These are phyloP conservation scores for Akanthomyces dipterigenus DNA, from an alignment of 2,329 filamentous ascomycete species.

Conservation along the genomic window DNA sequence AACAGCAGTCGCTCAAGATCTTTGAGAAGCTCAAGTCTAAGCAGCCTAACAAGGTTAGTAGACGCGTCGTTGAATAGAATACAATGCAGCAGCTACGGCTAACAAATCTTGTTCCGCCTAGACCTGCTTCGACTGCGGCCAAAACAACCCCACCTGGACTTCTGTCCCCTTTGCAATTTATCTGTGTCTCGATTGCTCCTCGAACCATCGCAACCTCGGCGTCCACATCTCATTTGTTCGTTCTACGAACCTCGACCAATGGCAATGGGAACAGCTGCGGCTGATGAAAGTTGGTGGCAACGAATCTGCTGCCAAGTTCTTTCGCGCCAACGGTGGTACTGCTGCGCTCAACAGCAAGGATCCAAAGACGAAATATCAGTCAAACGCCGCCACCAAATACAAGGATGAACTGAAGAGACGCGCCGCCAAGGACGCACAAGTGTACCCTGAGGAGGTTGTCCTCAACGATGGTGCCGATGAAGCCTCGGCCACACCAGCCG, in stretches of 20 bases:
- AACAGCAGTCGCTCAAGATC: slow-evolving; percentile 92
- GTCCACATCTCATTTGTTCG: slow-evolving; percentile 99
- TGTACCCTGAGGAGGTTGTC: slow-evolving; percentile 84
- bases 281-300: slow-evolving; percentile 98
- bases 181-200: slow-evolving; percentile 94
- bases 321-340: slow-evolving; percentile 91
- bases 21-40: slow-evolving; percentile 97
- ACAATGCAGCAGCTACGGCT: neutral
- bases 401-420: slow-evolving; percentile 92
- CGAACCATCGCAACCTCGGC: slow-evolving; percentile 93
- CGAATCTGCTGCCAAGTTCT: slow-evolving; percentile 96
- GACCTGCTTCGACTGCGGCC: slow-evolving; percentile 97
- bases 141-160: slow-evolving; percentile 98
- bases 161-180: slow-evolving; percentile 97
- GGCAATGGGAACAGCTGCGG: slow-evolving; percentile 98
- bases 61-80: neutral
- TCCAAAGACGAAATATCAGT: slow-evolving; percentile 93
- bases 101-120: slow-evolving; percentile 28
- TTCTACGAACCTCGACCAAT: slow-evolving; percentile 96
- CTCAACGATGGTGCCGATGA: slow-evolving; percentile 70
- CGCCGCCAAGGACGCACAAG: slow-evolving; percentile 73
- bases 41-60: slow-evolving; percentile 81
- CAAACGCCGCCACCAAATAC: slow-evolving; percentile 88
- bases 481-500: slow-evolving; percentile 67
- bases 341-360: slow-evolving; percentile 95